Base-by-base conservation (phyloP, 2,329 filamentous ascomycete species). In the Trichoderma oligosporum region DNA sequence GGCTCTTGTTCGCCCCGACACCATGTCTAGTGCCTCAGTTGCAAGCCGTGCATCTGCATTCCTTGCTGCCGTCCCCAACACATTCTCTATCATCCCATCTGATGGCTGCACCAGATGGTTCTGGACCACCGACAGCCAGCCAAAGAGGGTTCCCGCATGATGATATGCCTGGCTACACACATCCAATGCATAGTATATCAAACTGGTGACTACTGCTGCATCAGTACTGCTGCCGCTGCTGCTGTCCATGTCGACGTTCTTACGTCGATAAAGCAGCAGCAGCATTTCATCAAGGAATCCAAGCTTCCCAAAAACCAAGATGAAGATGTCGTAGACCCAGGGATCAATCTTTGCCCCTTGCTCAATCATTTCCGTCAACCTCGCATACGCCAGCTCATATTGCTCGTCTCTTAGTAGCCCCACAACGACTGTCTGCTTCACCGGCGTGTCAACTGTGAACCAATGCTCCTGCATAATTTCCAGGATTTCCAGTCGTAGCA, bases 331-430 rank as follows among this genome's bases (percentile, higher is more conserved):
- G 66, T 87, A 86, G 7, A 96, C 77, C 91, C 91, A 97, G 0
- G 76, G 67, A 27, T 87, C 80, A 4, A 92, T 73, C 2, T 64
- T 65, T 1, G 82, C 74, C 2, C 78, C 75, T 47, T 82, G 77
- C 51, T 77, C 73, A 39, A 83, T 74, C 79, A 96, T 83, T 20
- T 81, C 73, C 35, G 89, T 85, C 39, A 96, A 71, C 62, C 83
- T 83, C 51, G 82, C 78, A 58, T 96, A 75, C 1, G 91, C 92
- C 61, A 92, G 75, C 73, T 97, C 94, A 61, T 90, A 86, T 65
- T 95, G 87, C 1, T 85, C 83, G 64, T 97, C 92, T 18, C 91
- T 82, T 33, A 97, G 77, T 59, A 95, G 73, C 0, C 90, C 91
- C 8, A 90, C 74, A 1, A 87, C 81, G 18, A 95, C 77, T 66